Evolutionary conservation across 2,329 filamentous ascomycete species (phyloP), one percentile per base, ranked within the genome.

Genomic region (Xylariales sp.): DNA sequence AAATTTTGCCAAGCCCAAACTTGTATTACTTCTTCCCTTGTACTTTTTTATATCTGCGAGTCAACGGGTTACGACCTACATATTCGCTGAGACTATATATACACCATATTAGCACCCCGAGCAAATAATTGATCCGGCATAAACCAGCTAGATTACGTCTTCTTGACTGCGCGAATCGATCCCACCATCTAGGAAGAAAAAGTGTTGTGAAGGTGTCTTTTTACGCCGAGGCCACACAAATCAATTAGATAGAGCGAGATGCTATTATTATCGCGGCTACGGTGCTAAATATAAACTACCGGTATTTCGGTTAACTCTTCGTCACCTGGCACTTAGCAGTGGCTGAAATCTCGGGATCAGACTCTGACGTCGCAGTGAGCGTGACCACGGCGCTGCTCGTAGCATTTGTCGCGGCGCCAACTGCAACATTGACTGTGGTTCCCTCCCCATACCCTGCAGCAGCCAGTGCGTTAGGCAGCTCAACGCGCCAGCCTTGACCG

Each of bases 281-380:
- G 28, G 16, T 16, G 45, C 58, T 57, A 66, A 53, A 53, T 46
- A 46, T 57, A 7, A 23, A 57, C 52, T 45, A 57, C 41, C 12
- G 6, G 3, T 48, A 43, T 48, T n/a, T 50, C 30, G 49, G 4
- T 59, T n/a, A 63, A 16, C 36, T 61, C 65, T 68, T 69, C 8
- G 8, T 67, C 57, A 71, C 69, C 34, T 62, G 52, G 34, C 69
- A 71, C 28, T 48, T 55, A 2, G 66, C 66, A 36, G 48, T 67
- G 1, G 63, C 48, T 14, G 60, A 69, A n/a, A 67, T 28, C 30
- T 41, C 49, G 9, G 66, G 49, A 39, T 84, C 78, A 9, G 82
- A 83, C 77, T 85, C 84, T 0, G 83, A 85, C 12, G 77, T 82
- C n/a, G 77, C 83, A 34, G 77, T 81, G 50, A 85, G 64, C 48